Conservation (phyloP, 768 basidiomycete species). For the Collybiopsis luxurians region DNA sequence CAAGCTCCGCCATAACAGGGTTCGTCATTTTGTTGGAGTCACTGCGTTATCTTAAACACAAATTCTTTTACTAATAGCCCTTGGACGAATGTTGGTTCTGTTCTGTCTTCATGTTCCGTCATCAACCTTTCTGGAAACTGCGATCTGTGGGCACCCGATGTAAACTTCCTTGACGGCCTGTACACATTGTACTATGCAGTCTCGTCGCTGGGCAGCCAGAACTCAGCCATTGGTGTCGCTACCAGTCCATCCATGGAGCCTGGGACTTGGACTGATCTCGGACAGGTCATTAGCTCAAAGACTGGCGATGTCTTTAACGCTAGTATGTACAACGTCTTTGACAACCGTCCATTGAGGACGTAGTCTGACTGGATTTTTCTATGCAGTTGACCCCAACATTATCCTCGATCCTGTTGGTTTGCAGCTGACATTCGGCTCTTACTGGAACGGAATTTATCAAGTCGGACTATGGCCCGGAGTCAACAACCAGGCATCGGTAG, state of each 20-base stretch:
- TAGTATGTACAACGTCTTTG: background rate
- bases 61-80: too few relatives aligned
- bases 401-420: constrained; percentile 1
- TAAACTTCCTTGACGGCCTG: background rate
- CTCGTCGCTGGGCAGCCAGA: background rate
- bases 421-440: constrained; percentile 1
- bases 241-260: constrained; percentile 6
- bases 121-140: background rate
- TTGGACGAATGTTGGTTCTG: constrained; percentile 1
- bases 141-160: constrained; percentile 2
- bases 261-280: constrained; percentile 6
- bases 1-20: background rate
- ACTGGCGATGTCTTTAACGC: constrained; percentile 2
- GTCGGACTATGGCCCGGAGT: constrained; percentile 10
- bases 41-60: too few relatives aligned
- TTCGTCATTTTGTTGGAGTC: background rate
- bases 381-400: constrained; percentile 3
- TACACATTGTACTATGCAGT: constrained; percentile 6
- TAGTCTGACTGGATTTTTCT: background rate
- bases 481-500: constrained; percentile 12
- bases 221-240: constrained; percentile 4
- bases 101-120: background rate
- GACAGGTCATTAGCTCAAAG: background rate
- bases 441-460: constrained; percentile 2
- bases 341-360: background rate